These are phyloP conservation scores for Gaeumannomyces sp. DNA, from an alignment of 2,329 filamentous ascomycete species.

Conservation along the genomic window DNA sequence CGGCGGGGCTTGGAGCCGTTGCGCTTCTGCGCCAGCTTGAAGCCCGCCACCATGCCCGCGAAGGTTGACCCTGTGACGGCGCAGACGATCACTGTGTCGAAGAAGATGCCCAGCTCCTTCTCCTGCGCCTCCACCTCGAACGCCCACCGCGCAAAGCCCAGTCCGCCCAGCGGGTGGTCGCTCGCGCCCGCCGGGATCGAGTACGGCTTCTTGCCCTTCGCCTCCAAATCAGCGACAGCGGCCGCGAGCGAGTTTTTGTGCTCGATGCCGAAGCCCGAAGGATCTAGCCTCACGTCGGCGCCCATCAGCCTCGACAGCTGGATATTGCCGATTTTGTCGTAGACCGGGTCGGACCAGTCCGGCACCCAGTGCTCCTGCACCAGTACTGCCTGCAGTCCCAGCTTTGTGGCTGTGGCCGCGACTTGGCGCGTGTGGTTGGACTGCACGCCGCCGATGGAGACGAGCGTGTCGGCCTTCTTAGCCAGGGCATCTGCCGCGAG, in stretches of 20 bases:
- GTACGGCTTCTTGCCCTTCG: constrained; percentile 55
- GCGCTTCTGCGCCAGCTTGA: constrained; percentile 54
- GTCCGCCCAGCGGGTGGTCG: constrained; percentile 62
- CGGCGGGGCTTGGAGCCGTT: constrained; percentile 38
- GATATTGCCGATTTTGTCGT: constrained; percentile 63
- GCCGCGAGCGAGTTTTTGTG: constrained; percentile 56
- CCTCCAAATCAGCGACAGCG: constrained; percentile 50
- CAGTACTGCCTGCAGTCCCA: constrained; percentile 50
- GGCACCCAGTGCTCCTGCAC: constrained; percentile 64
- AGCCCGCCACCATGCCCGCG: constrained; percentile 67
- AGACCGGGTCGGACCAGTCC: constrained; percentile 51
- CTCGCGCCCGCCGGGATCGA: constrained; percentile 67
- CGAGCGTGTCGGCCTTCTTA: constrained; percentile 52
- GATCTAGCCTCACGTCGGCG: constrained; percentile 55
- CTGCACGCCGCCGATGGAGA: constrained; percentile 62
- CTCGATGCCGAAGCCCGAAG: constrained; percentile 59
- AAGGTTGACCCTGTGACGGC: constrained; percentile 66
- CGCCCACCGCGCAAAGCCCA: constrained; percentile 67
- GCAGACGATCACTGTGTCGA: constrained; percentile 62
- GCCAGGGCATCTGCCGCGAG: constrained; percentile 56
- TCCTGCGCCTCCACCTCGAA: constrained; percentile 63
- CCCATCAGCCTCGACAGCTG: constrained; percentile 64
- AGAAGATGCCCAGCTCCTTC: constrained; percentile 53
- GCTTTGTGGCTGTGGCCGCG: constrained; percentile 52
- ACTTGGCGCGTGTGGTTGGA: constrained; percentile 66